Conservation (phyloP, 1,139 yeast genomes). For the Maudiozyma humilis region DNA sequence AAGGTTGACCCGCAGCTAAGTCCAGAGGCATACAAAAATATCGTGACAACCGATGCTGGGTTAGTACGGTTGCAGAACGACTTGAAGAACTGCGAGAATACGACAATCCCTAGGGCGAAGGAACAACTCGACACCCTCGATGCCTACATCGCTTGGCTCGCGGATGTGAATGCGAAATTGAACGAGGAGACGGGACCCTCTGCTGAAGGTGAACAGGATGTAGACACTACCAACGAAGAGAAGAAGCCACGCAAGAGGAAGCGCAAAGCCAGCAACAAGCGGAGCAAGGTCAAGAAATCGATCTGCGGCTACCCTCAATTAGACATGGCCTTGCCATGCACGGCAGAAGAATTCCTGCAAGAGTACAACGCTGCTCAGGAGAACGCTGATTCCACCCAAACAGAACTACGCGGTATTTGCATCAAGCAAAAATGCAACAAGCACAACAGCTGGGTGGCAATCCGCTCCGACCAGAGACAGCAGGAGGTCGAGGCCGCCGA, state of each 20-base stretch:
- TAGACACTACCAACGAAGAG: conserved; percentile 6
- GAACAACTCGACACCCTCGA: conserved; percentile 16
- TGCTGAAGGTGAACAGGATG: conserved; percentile 15
- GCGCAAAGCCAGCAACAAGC: conserved; percentile 12
- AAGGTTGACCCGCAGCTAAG: conserved; percentile 21
- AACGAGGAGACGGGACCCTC: no score
- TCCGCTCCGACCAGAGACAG: conserved; percentile 17
- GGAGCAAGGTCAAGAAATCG: conserved; percentile 8
- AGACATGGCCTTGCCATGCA: conserved; percentile 11
- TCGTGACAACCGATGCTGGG: conserved; percentile 27
- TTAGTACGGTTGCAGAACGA: conserved; percentile 16
- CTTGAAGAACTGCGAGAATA: conserved; percentile 15
- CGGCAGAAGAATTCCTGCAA: conserved; percentile 16
- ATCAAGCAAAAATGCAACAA: conserved; percentile 22
- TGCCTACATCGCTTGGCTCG: conserved; percentile 27
- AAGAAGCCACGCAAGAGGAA: conserved; percentile 12
- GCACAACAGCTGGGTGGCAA: conserved; percentile 28
- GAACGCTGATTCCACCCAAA: conserved; percentile 4
- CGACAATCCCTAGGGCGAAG: conserved; percentile 17
- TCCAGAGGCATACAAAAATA: conserved; percentile 33
- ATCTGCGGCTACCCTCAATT: conserved; percentile 25
- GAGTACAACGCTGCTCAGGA: conserved; percentile 9
- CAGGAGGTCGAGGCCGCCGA: conserved; percentile 22
- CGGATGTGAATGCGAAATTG: conserved; percentile 18
- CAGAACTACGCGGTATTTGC: conserved; percentile 19